These are phyloP conservation scores for Solanum ossicruentum DNA, from an alignment of 257 asterid species.

Conservation along the genomic window DNA sequence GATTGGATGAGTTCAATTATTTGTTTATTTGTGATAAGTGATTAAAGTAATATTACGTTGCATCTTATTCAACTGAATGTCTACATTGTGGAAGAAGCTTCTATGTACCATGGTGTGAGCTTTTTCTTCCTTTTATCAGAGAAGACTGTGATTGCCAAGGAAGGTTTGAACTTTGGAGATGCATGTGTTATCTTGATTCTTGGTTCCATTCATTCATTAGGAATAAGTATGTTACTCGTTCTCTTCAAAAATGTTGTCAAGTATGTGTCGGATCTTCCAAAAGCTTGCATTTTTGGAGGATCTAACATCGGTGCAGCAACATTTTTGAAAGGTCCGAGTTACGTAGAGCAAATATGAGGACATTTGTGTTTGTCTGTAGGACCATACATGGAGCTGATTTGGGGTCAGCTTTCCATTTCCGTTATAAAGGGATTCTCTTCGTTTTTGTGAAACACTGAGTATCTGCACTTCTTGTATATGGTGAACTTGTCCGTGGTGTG, in stretches of 20 bases:
- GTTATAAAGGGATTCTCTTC: not conserved
- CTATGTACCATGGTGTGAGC: not conserved
- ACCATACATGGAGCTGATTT: not conserved
- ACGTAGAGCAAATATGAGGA: not conserved
- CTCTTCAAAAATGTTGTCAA: not conserved
- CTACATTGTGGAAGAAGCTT: not conserved
- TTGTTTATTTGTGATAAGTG: not conserved
- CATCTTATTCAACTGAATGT: not conserved
- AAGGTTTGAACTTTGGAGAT: not conserved
- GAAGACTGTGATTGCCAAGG: not conserved
- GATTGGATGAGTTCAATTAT: not conserved
- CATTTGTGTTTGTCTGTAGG: not conserved
- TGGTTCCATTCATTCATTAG: not conserved
- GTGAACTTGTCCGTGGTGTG: not conserved
- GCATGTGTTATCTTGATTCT: not conserved
- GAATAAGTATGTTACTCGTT: not conserved
- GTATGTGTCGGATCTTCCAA: not conserved
- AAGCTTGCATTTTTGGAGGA: not conserved
- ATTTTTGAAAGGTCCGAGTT: not conserved
- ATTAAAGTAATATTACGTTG: not conserved
- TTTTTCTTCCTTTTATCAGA: not conserved
- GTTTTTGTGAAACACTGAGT: not conserved
- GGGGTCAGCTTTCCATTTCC: not conserved
- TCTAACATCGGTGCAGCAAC: not conserved
- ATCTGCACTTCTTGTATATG: not conserved